These are phyloP conservation scores for Heimioporus sp. DNA, from an alignment of 768 basidiomycete genomes.

Conservation along the genomic window DNA sequence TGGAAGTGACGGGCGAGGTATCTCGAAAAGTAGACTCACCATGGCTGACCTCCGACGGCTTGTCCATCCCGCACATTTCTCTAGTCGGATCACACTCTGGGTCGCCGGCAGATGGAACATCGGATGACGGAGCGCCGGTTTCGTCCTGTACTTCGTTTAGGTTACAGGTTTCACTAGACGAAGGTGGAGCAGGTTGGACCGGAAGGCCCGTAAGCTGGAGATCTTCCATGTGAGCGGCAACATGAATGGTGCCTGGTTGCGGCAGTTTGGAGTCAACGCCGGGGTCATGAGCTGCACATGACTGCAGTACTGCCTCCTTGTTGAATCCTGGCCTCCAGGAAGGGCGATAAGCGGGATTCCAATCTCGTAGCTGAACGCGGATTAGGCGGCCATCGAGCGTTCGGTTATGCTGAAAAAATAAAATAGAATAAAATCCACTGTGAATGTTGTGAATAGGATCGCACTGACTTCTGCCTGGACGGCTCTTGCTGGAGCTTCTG, in stretches of 20 bases:
- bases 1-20: constrained; percentile 8
- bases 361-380: constrained; percentile 73
- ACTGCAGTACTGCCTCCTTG: constrained; percentile 37
- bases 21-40: constrained; percentile 8
- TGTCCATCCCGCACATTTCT: neutral
- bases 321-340: constrained; percentile 35
- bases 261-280: constrained; percentile 11
- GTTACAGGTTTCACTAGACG: constrained; percentile 8
- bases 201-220: constrained; percentile 7
- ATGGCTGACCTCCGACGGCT: constrained; percentile 30
- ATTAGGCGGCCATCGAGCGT: constrained; percentile 67
- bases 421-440: constrained; percentile 6
- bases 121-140: neutral
- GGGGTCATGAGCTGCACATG: constrained; percentile 6
- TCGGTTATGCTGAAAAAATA: constrained; percentile 62
- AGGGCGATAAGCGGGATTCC: constrained; percentile 52
- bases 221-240: constrained; percentile 12
- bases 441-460: neutral
- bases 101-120: constrained; percentile 1
- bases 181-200: neutral
- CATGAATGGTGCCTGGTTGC: constrained; percentile 3
- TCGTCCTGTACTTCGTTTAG: constrained; percentile 20
- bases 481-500: constrained; percentile 64
- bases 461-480: constrained; percentile 56
- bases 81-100: constrained; percentile 3